Evolutionary conservation across 805 yeast species (phyloP), one percentile per base, ranked within the genome.

Genomic region (Jamesozyma rosinii): DNA sequence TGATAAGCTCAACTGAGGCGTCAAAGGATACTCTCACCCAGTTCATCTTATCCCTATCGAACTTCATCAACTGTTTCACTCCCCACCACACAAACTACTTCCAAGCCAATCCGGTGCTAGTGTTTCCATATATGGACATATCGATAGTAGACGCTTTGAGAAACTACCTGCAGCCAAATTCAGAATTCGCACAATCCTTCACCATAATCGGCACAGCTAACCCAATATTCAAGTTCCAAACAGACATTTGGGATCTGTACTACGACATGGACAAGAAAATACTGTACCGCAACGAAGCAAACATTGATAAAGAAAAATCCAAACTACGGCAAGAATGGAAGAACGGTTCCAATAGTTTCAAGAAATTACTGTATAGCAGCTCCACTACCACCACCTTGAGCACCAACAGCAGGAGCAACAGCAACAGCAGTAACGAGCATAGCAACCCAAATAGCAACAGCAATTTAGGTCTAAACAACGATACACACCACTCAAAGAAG

Each of bases 181-280:
- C 49, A 11, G 37, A 48, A 11, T 24, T 24, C 11, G 6, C 29
- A 24, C 26, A 36, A 13, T 29, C 37, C 13, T 55, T 58, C 21
- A 76, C 66, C 50, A 62, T 82, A 38, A 72, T 83, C 2, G 90
- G 90, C 3, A 80, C 87, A 3, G 76, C 81, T 34, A 82, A 82
- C 54, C 74, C 81, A 14, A 72, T 79, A 34, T 75, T 82, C 54
- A 77, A 76, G 52, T 69, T 73, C 27, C 72, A 72, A 44, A 67
- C 65, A 27, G 68, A 67, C 37, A 54, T 74, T 18, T 81, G 83
- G 82, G 84, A 82, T 57, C 57, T 77, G 27, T 69, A 76, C 46
- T 74, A 77, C 44, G 80, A 82, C 56, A 52, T 82, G 47, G 88
- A 81, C 52, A 40, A 68, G 0, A 73, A 72, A 37, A 70, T 66